Percentiles rank a stretch among this genome's conserved stretches.
Conservation (phyloP, 192 early-diverging fungal genomes). For the Gorgonomyces haynaldii region DNA sequence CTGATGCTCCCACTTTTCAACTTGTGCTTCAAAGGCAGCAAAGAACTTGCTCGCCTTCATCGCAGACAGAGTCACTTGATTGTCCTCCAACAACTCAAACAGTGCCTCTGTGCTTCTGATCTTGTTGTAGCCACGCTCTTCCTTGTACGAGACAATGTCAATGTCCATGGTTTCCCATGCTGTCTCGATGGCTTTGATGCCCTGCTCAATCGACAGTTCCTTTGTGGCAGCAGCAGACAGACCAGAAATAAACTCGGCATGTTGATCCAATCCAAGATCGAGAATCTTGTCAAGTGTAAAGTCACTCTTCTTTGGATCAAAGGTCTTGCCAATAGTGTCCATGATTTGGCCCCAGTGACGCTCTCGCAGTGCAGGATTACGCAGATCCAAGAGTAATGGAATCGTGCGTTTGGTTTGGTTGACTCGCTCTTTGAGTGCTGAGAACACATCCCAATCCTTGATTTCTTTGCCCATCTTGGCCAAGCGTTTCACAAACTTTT, state of each 20-base stretch:
- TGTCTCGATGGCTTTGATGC: conserved; percentile 28
- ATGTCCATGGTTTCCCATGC: conserved; percentile 37
- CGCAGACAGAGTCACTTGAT: conserved; percentile 47
- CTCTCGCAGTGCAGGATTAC: conserved; percentile 42
- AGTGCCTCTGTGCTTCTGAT: conserved; percentile 37
- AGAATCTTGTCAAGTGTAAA: conserved; percentile 48
- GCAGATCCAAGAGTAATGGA: conserved; percentile 40
- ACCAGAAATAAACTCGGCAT: conserved; percentile 32
- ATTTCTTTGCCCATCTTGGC: conserved; percentile 40
- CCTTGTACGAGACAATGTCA: conserved; percentile 49
- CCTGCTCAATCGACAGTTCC: conserved; percentile 48
- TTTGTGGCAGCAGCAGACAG: conserved; percentile 40
- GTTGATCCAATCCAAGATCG: conserved; percentile 44
- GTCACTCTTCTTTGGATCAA: conserved; percentile 26
- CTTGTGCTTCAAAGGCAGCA: conserved; percentile 38
- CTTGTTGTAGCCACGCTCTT: conserved; percentile 46
- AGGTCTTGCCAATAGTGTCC: conserved; percentile 48
- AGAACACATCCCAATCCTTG: conserved; percentile 50
- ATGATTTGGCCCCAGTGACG: conserved; percentile 47
- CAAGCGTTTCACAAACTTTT: conserved; percentile 37
- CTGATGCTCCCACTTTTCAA: conserved; percentile 45
- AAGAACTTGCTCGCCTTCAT: conserved; percentile 52
- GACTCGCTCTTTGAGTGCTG: conserved; percentile 36
- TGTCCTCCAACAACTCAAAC: conserved; percentile 48
- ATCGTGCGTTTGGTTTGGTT: conserved; percentile 38